A percentile compares a stretch with the other conserved stretches of the same genome.
Conservation (phyloP, 2,329 filamentous ascomycete species). For the Xylariales sp. region DNA sequence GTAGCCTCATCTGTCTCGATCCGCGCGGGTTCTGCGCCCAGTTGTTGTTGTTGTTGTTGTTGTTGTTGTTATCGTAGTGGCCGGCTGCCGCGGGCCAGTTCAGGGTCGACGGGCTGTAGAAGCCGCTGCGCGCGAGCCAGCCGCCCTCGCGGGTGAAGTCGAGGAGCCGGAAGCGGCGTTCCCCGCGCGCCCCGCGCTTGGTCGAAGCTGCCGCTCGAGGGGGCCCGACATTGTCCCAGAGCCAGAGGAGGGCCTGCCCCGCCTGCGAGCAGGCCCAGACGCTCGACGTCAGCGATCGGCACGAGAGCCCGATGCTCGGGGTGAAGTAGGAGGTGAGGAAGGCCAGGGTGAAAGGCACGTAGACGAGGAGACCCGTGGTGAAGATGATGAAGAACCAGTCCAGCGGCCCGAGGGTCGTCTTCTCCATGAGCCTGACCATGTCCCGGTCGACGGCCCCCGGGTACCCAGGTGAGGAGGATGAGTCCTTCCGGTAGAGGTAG, state of each 20-base stretch:
- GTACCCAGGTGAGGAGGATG: too few relatives aligned
- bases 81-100: too few relatives aligned
- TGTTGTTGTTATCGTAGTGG: neutral
- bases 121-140: constrained; percentile 1
- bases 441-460: too few relatives aligned
- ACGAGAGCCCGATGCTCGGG: neutral
- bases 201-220: too few relatives aligned
- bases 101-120: constrained; percentile 1
- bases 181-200: neutral
- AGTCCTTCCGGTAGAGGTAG: neutral
- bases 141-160: neutral
- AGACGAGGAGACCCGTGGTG: neutral
- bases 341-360: constrained; percentile 1
- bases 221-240: constrained; percentile 1
- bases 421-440: neutral
- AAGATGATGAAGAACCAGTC: constrained; percentile 3
- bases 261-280: constrained; percentile 3
- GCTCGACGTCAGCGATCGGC: constrained; percentile 2
- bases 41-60: neutral
- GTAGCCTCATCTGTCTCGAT: neutral
- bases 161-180: neutral
- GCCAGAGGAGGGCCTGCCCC: constrained; percentile 3
- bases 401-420: neutral
- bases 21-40: neutral
- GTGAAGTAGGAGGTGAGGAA: constrained; percentile 3